Conservation (phyloP, 345 rosid genomes). For the Turnera subulata region DNA sequence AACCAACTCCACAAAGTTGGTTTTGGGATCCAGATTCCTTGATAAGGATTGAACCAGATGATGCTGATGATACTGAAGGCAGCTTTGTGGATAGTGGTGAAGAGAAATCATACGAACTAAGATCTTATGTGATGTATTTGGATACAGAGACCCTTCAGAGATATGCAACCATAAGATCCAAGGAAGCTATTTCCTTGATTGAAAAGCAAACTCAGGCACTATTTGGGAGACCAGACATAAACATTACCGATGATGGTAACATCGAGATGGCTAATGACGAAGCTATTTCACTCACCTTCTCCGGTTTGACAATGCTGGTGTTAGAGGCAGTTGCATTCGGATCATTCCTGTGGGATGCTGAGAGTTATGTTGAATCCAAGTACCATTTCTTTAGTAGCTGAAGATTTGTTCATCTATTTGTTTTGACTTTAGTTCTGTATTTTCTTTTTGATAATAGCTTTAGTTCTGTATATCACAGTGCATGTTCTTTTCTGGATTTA, state of each 20-base stretch:
- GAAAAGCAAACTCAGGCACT: constrained; percentile 91
- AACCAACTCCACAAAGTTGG: constrained; percentile 39
- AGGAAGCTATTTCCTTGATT: constrained; percentile 73
- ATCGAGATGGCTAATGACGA: constrained; percentile 62
- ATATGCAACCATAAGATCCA: constrained; percentile 84
- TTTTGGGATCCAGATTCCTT: constrained; percentile 79
- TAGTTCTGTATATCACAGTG: neutral
- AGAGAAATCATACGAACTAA: constrained; percentile 46
- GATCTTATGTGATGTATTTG: constrained; percentile 78
- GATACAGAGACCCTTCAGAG: constrained; percentile 88
- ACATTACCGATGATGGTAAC: constrained; percentile 67
- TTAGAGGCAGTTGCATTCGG: constrained; percentile 92
- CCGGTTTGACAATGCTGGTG: constrained; percentile 80
- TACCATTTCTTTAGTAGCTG: constrained; percentile 62
- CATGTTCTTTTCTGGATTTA: no score
- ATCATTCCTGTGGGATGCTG: constrained; percentile 89
- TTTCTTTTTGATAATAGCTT: no score
- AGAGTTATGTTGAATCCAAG: constrained; percentile 77
- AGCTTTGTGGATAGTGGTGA: constrained; percentile 27
- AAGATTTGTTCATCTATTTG: neutral
- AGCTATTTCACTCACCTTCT: constrained; percentile 47
- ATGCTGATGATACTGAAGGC: constrained; percentile 17
- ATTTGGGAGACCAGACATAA: constrained; percentile 81
- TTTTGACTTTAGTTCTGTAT: neutral
- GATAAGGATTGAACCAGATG: constrained; percentile 49